Evolutionary conservation across 148 eudicot genomes (phyloP), one percentile per base, ranked within the genome.

Genomic region (Beta vulgaris): DNA sequence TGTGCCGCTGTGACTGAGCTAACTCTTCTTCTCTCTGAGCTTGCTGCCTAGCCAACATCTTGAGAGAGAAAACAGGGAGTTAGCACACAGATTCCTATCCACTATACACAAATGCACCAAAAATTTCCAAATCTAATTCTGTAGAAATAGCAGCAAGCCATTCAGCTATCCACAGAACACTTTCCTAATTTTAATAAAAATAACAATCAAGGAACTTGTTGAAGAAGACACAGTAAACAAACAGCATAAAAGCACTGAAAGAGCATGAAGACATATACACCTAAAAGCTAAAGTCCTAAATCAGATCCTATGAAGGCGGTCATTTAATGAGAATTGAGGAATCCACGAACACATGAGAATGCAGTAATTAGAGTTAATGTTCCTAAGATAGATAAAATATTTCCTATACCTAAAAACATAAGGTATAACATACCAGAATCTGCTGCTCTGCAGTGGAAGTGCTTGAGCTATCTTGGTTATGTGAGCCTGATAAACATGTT

Each of bases 21-120:
- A 95, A 89, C 87, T 95, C 97, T 83, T 95, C 99, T 86, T 95
- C 99, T 82, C 99, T 91, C 80, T 95, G 99, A 74, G 99, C 99
- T 84, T 95, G 99, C 86, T 95, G 99, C 82, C 99, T 91, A 48
- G 99, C 99, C 88, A 95, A 87, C 54, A 95, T 77, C 99, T 95
- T 81, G 66, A 76, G 43, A 68, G 36, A 49, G 11, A 53, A 63
- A 75, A 58, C 31, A 60, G 64, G 63, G 31, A 49, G 31, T 69
- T 55, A 65, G 63, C 44, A 29, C 35, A 31, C 42, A 21, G 23
- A 29, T 37, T n/a, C 37, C 32, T 43, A 57, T 35, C 43, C 70
- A 32, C 79, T 76, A 16, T 3, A 71, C 46, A 34, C 62, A 72
- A 43, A 40, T 53, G 29, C 59, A 40, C 23, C 42, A 77, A 26